Evolutionary conservation across 2,329 filamentous ascomycete genomes (phyloP), one percentile per base, ranked within the genome.

Genomic region (Lizonia empirigonia): DNA sequence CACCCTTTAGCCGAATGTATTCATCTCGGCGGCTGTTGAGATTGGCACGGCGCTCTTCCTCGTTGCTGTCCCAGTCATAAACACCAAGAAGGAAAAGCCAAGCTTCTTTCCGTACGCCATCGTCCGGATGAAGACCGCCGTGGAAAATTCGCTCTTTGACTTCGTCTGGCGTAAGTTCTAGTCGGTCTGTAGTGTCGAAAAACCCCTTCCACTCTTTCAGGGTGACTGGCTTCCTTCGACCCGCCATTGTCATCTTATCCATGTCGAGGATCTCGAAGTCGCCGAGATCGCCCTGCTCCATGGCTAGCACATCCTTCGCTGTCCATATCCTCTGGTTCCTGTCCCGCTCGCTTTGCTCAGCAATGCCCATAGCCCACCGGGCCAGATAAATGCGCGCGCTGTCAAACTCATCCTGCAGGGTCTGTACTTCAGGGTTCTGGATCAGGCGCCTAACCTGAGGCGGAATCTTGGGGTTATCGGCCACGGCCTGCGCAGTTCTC

Each of bases 121-220:
- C 93, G 13, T 96, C 89, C 0, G 89, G 77, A 68, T 96, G 87
- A 1, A 99, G 78, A 0, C 94, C 94, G 22, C 94, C 94, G 67
- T 97, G 94, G 71, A 97, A 99, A 48, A 99, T 84, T n/a, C 94
- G 84, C 69, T 97, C 93, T 73, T 97, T 99, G 58, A 96, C 91
- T 70, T 99, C 94, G 60, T 97, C 91, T 3, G 87, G 80, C 0
- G 92, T 97, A 36, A 96, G 77, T 3, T 88, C 83, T 2, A 99
- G 75, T 34, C 86, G 81, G 0, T 94, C 94, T 0, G 85, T 89
- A 2, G 81, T 74, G 62, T 97, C 91, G 64, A 99, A 97, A 70
- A 91, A 97, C 0, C 80, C 82, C n/a, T 88, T 85, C 94, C 94
- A 99, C 72, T 99, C 94, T 57, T 88, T 82, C 55, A 93, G 68